A percentile compares a stretch with the other conserved stretches of the same genome.
These are phyloP conservation scores for Cryomyces antarcticus DNA, from an alignment of 495 filamentous ascomycete genomes.

Conservation along the genomic window DNA sequence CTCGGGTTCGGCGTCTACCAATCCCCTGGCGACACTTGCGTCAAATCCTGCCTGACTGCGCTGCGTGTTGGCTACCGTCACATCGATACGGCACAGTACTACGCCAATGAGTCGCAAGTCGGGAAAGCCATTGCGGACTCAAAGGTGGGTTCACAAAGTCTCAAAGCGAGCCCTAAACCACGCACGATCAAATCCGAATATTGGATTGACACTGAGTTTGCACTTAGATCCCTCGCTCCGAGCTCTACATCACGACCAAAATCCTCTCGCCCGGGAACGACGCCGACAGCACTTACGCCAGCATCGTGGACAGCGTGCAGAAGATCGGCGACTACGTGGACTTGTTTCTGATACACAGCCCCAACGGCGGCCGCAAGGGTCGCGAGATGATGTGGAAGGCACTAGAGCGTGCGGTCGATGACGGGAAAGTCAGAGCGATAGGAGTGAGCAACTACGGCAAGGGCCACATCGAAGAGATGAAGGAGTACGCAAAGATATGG, in stretches of 20 bases:
- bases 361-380: conserved; percentile 29
- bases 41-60: conserved; percentile 37
- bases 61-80: conserved; percentile 45
- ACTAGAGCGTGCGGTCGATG: conserved; percentile 35
- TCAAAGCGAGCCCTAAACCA: too few relatives aligned
- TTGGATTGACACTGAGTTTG: too few relatives aligned
- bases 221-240: conserved; percentile 24
- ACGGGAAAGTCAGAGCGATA: conserved; percentile 39
- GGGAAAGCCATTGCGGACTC: conserved; percentile 37
- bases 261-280: conserved; percentile 35
- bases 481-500: conserved; percentile 36
- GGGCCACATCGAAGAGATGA: conserved; percentile 40
- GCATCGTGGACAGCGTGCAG: conserved; percentile 36
- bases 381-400: conserved; percentile 45
- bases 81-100: conserved; percentile 56
- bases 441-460: conserved; percentile 55
- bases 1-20: conserved; percentile 63
- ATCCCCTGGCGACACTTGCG: conserved; percentile 28
- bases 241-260: conserved; percentile 51
- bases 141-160: conserved; percentile 3
- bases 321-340: conserved; percentile 46
- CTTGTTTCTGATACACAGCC: conserved; percentile 47
- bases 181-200: too few relatives aligned
- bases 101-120: conserved; percentile 46
- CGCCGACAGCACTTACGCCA: conserved; percentile 35